Evolutionary conservation across 2,329 filamentous ascomycete genomes (phyloP), one percentile per base, ranked within the genome.

Genomic region (Sclerotiophoma versabilis): DNA sequence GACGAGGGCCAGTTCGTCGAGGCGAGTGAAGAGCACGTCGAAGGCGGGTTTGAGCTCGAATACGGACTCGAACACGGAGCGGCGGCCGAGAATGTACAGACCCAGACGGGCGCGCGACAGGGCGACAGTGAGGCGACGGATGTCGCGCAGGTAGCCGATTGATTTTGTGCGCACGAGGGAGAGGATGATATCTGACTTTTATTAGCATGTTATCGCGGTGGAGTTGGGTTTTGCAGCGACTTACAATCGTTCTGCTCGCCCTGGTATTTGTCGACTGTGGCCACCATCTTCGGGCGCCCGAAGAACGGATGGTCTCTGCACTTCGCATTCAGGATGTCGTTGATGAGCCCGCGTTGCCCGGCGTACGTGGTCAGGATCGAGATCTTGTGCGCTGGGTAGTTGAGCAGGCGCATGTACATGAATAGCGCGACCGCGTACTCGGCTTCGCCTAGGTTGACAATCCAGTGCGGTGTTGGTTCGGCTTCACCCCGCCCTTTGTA

Each of bases 201-300:
- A 39, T 65, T 58, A 68, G 56, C 25, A 29, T 38, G 12, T 10
- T n/a, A n/a, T n/a, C n/a, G 17, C 5, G 12, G 15, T 3, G n/a
- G n/a, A n/a, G n/a, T n/a, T n/a, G n/a, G n/a, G n/a, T n/a, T n/a
- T n/a, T n/a, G n/a, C n/a, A n/a, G n/a, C n/a, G n/a, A 86, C 90
- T 83, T 83, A 95, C 91, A 98, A 71, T 99, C 95, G 76, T 99
- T 99, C 77, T 99, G 95, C 80, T 99, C 95, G 73, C 95, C 96
- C 79, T 99, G 95, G 70, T 98, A 99, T 75, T 96, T 97, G 79
- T 99, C 95, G 59, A 99, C 93, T 5, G 96, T 99, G 3, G 91
- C 93, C 23, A 99, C 91, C 47, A 90, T 88, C 75, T 88, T 90
- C 15, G 95, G 95, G 75, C 96, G 79, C 8, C 93, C 93, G 76